Evolutionary conservation across 768 basidiomycete genomes (phyloP).

Genomic region (Gyrodon lividus): DNA sequence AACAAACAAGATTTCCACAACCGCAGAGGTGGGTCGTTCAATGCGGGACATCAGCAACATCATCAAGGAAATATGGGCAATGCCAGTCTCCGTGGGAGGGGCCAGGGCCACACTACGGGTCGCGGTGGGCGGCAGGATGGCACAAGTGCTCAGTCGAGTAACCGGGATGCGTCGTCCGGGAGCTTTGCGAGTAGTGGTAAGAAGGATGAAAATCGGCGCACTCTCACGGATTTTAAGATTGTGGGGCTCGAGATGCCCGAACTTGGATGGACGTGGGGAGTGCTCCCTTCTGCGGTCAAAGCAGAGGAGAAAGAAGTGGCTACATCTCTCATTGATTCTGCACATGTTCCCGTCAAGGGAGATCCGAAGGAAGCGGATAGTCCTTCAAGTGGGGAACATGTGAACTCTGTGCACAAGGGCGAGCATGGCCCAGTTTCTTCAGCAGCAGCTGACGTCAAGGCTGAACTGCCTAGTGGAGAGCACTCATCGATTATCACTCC

Average conservation of each 20-base stretch:
- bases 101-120: slow-evolving; percentile 48
- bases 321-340: slow-evolving; percentile 31
- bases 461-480: slow-evolving; percentile 26
- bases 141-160: slow-evolving; percentile 34
- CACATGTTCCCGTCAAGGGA: slow-evolving; percentile 32
- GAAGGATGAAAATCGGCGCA: slow-evolving; percentile 86
- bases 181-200: slow-evolving; percentile 58
- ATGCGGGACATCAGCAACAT: slow-evolving; percentile 40
- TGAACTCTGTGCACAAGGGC: slow-evolving; percentile 17
- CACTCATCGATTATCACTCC: slow-evolving; percentile 37
- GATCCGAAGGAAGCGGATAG: slow-evolving; percentile 25
- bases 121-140: slow-evolving; percentile 43
- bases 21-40: slow-evolving; percentile 66
- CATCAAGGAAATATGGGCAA: slow-evolving; percentile 37
- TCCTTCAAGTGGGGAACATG: slow-evolving; percentile 19
- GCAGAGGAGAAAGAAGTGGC: slow-evolving; percentile 37
- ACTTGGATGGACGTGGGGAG: slow-evolving; percentile 87
- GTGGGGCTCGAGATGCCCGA: slow-evolving; percentile 83
- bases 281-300: slow-evolving; percentile 41
- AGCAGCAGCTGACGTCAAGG: slow-evolving; percentile 32
- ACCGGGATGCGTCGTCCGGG: slow-evolving; percentile 49
- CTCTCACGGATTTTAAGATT: slow-evolving; percentile 98
- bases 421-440: slow-evolving; percentile 29
- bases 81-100: slow-evolving; percentile 58
- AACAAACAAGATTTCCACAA: slow-evolving; percentile 61